A percentile compares a stretch with the other conserved stretches of the same genome.
These are phyloP conservation scores for Phytopythium delawarense DNA, from an alignment of 352 stramenopile species.

Conservation along the genomic window DNA sequence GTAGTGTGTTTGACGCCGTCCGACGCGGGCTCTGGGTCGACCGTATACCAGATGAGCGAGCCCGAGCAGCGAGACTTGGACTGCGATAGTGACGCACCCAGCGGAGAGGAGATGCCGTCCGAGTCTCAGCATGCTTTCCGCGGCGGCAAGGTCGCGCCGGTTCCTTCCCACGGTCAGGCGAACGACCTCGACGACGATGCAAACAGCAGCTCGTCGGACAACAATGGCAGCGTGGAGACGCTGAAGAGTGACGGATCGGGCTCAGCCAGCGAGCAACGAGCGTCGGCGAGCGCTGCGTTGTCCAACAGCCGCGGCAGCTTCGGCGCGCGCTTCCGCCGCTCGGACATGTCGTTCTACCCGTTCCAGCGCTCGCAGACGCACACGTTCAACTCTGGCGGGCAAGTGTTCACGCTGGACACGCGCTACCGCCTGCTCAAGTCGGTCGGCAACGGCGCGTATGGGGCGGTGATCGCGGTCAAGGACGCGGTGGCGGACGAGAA, in stretches of 20 bases:
- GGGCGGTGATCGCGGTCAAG: constrained; percentile 86
- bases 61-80: not conserved
- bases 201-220: constrained; percentile 13
- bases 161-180: not conserved
- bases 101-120: not conserved
- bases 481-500: constrained; percentile 48
- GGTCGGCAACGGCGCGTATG: constrained; percentile 87
- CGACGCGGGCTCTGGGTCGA: constrained; percentile 11
- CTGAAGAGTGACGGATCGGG: constrained; percentile 2
- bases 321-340: not conserved
- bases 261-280: not conserved
- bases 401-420: constrained; percentile 82
- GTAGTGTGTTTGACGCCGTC: not conserved
- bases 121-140: not conserved
- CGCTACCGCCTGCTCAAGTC: constrained; percentile 89
- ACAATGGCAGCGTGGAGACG: constrained; percentile 13
- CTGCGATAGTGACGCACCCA: not conserved
- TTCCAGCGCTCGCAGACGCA: constrained; percentile 39
- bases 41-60: constrained; percentile 8
- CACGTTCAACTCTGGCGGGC: constrained; percentile 73
- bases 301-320: not conserved
- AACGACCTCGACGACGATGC: not conserved
- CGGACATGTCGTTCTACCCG: constrained; percentile 17
- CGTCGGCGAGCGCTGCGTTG: constrained; percentile 7
- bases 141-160: constrained; percentile 9